Evolutionary conservation across 2,329 filamentous ascomycete genomes (phyloP).

Genomic region (Fusarium praegraminearum): DNA sequence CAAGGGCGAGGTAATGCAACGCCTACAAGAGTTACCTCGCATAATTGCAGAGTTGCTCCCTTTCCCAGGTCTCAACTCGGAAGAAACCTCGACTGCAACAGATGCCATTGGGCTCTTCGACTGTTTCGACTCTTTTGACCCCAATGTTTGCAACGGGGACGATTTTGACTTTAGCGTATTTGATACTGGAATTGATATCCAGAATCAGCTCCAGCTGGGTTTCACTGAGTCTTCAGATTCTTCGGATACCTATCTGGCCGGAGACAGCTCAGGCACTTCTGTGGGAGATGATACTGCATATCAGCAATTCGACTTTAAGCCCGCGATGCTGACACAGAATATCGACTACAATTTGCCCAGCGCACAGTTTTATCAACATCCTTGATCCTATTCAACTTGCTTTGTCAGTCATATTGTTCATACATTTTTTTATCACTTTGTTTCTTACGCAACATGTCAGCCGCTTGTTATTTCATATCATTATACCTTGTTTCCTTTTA

Average conservation of each 20-base stretch:
- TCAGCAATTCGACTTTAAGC: slow-evolving; percentile 22
- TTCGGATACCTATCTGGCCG: slow-evolving; percentile 23
- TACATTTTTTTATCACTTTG: neutral
- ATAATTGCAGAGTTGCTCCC: slow-evolving; percentile 12
- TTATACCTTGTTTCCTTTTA: too few species aligned
- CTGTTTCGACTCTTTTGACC: slow-evolving; percentile 3
- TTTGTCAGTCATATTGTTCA: neutral
- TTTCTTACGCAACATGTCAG: neutral
- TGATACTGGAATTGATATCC: neutral
- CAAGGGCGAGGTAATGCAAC: slow-evolving; percentile 14
- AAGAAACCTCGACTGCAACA: slow-evolving; percentile 23
- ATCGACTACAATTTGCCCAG: neutral
- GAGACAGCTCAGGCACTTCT: slow-evolving; percentile 34
- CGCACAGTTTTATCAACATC: neutral
- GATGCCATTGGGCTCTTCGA: slow-evolving; percentile 8
- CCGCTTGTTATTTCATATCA: neutral
- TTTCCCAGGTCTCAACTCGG: slow-evolving; percentile 25
- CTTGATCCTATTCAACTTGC: neutral
- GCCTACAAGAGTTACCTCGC: slow-evolving; percentile 22
- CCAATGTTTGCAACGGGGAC: neutral
- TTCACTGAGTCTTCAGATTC: slow-evolving; percentile 22
- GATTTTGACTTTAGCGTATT: slow-evolving; percentile 9
- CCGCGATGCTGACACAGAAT: neutral
- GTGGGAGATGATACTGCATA: slow-evolving; percentile 26
- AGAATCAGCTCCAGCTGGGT: neutral